Evolutionary conservation across 2,329 filamentous ascomycete genomes (phyloP), one percentile per base, ranked within the genome.

Genomic region (Chaetomiaceae sp.): DNA sequence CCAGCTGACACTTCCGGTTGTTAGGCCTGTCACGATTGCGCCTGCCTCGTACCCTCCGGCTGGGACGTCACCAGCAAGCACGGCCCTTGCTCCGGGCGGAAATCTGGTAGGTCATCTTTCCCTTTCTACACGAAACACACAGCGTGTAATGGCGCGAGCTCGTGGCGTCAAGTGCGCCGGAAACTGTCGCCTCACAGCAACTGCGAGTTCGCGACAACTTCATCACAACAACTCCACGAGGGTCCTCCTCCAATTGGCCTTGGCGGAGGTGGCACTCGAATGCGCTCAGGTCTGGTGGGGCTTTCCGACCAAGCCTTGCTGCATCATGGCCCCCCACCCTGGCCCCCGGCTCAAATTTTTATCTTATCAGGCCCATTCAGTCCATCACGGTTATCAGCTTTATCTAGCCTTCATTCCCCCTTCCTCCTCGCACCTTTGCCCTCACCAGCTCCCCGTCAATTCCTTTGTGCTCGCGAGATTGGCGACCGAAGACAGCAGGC

Each of bases 41-140:
- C 64, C 64, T 7, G 59, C 62, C 15, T 59, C 61, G 51, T 65
- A 62, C 49, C 58, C 4, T 31, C 8, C 65, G 11, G 58, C 64
- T 3, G 59, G 61, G 23, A 66, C 67, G 17, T 74, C 73, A 27
- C 72, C 69, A 27, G 71, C 73, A 23, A 71, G 71, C 29, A 73
- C 71, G 11, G 71, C 70, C 47, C 67, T 67, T 51, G 69, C 65
- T 23, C 60, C 61, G 9, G 61, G 59, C 33, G 69, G 69, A 22
- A 73, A 69, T 51, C 61, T 74, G 66, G 73, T 75, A 63, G 67
- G 73, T 60, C 33, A 31, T 31, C 27, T 9, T n/a, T 15, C 12
- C 1, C 12, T 42, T 15, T n/a, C 38, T 17, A 22, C 38, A n/a
- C 22, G 3, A 22, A 42, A 20, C 36, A 7, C 27, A 31, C 9